Evolutionary conservation across 768 basidiomycete species (phyloP), one percentile per base, ranked within the genome.

Genomic region (Suillus fuscotomentosus): DNA sequence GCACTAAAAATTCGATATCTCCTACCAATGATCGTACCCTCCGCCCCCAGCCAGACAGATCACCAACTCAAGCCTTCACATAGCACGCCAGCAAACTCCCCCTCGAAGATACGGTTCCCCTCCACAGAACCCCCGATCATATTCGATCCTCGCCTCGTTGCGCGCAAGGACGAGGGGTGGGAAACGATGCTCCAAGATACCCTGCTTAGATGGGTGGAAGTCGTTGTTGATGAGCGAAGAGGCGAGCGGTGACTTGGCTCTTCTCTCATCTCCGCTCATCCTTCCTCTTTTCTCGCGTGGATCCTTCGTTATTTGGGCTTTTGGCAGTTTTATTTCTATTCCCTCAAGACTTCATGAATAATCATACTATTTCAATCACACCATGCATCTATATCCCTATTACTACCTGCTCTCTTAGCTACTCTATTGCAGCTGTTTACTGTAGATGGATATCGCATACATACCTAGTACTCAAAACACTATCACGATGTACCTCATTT

Each of bases 1-100:
- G 94, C 94, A 0, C 78, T 96, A 66, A 94, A 92, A 70, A 78
- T 95, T 34, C 88, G 94, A 22, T 96, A 95, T 70, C 79, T 88
- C 64, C 79, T 95, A 20, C 88, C 90, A 5, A 83, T 96, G 41
- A 79, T 85, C 51, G 76, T 83, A 5, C 88, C 88, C 3, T 77
- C 81, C 5, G 75, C 80, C 39, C 71, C 76, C 1, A 66, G 71
- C n/a, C 71, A 73, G 64, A 66, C 70, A 66, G 70, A 70, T 20
- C 70, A 71, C 65, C 70, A 66, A 27, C 65, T 73, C 54, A 69
- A 54, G 66, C 70, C 67, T 38, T 4, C 55, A n/a, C 45, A 60
- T 22, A 67, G 67, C 6, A 68, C 66, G 1, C 71, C 77, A 10
- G 68, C 76, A 1, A 64, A 74, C 22, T 74, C 79, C 14, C 77